These are phyloP conservation scores for Alisma plantagoaquatica DNA, from an alignment of 106 monocot genomes.

Conservation along the genomic window DNA sequence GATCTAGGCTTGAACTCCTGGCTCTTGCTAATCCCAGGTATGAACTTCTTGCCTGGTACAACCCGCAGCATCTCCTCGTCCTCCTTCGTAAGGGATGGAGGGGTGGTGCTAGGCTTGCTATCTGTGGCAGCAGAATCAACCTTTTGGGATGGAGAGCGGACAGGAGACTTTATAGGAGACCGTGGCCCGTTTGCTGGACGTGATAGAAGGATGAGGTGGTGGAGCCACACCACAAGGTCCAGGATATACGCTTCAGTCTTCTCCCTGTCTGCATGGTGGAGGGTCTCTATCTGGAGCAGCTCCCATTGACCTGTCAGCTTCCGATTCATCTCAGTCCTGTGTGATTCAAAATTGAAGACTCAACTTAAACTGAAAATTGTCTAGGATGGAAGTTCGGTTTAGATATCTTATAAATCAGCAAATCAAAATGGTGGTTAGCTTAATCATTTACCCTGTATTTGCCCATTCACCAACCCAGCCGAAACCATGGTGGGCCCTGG, in stretches of 20 bases:
- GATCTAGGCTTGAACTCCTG: not conserved
- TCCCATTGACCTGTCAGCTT: slow-evolving; percentile 5
- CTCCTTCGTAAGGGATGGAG: not conserved
- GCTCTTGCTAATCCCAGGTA: slow-evolving; percentile 1
- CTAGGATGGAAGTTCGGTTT: too few relatives aligned
- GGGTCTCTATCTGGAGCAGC: slow-evolving; percentile 8
- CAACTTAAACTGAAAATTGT: too few relatives aligned
- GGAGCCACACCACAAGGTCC: slow-evolving; percentile 16
- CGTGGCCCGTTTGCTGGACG: slow-evolving; percentile 1
- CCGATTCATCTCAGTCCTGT: slow-evolving; percentile 5
- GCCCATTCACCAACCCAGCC: slow-evolving; percentile 26
- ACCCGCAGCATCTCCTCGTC: slow-evolving; percentile 13
- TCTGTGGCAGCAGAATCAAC: not conserved
- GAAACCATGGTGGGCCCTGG: slow-evolving; percentile 16
- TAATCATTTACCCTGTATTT: slow-evolving; percentile 12
- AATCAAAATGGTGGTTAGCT: too few relatives aligned
- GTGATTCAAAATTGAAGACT: not conserved
- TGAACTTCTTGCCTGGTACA: not conserved
- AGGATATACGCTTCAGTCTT: slow-evolving; percentile 17
- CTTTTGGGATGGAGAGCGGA: slow-evolving; percentile 2
- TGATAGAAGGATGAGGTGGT: slow-evolving; percentile 7
- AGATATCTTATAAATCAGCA: too few relatives aligned
- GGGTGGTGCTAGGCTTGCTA: not conserved
- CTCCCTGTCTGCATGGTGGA: slow-evolving; percentile 12
- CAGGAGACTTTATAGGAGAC: slow-evolving; percentile 15